These are phyloP conservation scores for Mycena sp. DNA, from an alignment of 1,284 basidiomycete species.

Conservation along the genomic window DNA sequence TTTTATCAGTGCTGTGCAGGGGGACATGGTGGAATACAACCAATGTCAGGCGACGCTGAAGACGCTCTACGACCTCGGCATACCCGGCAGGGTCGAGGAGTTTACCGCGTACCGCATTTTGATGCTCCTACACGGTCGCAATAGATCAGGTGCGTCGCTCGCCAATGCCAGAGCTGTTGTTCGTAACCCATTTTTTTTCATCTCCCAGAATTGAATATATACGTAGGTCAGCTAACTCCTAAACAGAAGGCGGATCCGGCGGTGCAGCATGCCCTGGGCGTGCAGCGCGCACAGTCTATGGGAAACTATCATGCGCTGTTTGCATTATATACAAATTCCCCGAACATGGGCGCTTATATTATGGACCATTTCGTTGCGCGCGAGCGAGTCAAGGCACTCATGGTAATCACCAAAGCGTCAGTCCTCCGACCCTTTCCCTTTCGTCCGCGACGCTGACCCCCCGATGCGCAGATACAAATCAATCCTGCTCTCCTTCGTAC, in stretches of 20 bases:
- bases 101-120: conserved; percentile 98
- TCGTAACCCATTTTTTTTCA: conserved; percentile 16
- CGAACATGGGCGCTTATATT: conserved; percentile 98
- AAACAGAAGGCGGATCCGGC: conserved; percentile 84
- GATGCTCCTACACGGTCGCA: conserved; percentile 94
- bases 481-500: conserved; percentile 82
- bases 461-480: conserved; percentile 79
- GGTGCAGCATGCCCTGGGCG: conserved; percentile 89
- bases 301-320: conserved; percentile 97
- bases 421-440: conserved; percentile 41
- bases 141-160: conserved; percentile 81
- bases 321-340: conserved; percentile 84
- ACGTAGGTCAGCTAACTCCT: conserved; percentile 94
- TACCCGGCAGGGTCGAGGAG: conserved; percentile 92
- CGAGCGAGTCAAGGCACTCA: conserved; percentile 88
- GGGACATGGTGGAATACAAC: conserved; percentile 99
- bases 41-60: conserved; percentile 95
- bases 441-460: not conserved
- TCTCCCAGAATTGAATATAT: conserved; percentile 87
- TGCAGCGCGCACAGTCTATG: conserved; percentile 89
- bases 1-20: conserved; percentile 54
- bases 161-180: conserved; percentile 11
- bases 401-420: conserved; percentile 93
- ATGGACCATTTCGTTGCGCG: conserved; percentile 99
- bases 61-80: conserved; percentile 91